Evolutionary conservation across 176 grass and related monocot genomes (phyloP).

Genomic region (Luzula sylvatica): DNA sequence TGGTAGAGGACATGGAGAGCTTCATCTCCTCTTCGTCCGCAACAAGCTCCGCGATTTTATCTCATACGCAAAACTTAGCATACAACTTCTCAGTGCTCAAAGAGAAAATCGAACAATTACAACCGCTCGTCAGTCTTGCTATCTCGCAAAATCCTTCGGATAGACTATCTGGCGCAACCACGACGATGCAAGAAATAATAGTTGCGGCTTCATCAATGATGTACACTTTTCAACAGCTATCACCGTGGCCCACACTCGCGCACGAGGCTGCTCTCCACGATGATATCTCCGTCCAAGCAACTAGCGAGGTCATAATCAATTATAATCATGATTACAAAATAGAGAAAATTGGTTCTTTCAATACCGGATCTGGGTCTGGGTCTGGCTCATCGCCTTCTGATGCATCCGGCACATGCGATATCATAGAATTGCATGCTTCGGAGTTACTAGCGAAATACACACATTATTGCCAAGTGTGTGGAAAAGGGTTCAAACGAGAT

Average conservation of each 20-base stretch:
- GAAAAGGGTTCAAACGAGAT: slow-evolving; percentile 98
- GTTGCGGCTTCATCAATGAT: slow-evolving; percentile 62
- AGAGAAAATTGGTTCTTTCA: slow-evolving; percentile 1
- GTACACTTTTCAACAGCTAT: slow-evolving; percentile 48
- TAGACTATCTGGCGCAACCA: slow-evolving; percentile 27
- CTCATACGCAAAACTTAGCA: slow-evolving; percentile 33
- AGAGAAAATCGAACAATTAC: slow-evolving; percentile 73
- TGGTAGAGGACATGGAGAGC: slow-evolving; percentile 26
- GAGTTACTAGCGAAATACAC: slow-evolving; percentile 88
- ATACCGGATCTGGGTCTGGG: background rate
- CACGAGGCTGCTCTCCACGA: background rate
- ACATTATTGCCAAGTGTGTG: slow-evolving; percentile 86
- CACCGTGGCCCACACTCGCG: background rate
- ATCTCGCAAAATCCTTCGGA: slow-evolving; percentile 22
- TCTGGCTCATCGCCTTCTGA: background rate
- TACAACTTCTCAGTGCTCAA: slow-evolving; percentile 50
- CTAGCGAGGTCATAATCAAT: slow-evolving; percentile 5
- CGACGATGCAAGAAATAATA: slow-evolving; percentile 63
- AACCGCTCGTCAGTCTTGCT: slow-evolving; percentile 44
- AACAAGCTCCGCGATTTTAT: background rate
- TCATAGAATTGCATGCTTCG: slow-evolving; percentile 66
- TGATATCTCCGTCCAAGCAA: background rate
- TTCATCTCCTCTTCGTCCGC: background rate
- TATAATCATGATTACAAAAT: slow-evolving; percentile 13
- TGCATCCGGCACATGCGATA: slow-evolving; percentile 9